phyloP scores from a whole-genome alignment of 1,284 basidiomycete genomes.

The Farysia itapuensis region DNA sequence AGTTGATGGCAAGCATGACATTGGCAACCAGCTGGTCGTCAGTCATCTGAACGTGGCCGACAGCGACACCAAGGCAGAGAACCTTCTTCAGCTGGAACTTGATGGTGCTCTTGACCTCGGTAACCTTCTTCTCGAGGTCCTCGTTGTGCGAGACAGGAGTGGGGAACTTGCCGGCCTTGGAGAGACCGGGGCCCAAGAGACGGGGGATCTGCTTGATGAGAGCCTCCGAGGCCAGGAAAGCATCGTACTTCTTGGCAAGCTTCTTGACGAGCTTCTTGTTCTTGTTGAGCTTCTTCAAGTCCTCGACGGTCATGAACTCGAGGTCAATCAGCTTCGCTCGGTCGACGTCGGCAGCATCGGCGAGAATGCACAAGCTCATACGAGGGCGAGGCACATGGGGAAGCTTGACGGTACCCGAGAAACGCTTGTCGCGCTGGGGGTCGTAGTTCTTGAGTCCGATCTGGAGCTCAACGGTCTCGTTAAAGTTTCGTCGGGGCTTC shows the following conservation, averaged over 20 bases:
- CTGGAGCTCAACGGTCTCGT: slow-evolving; percentile 60
- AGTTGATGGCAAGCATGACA: slow-evolving; percentile 99
- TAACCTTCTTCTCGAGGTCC: slow-evolving; percentile 88
- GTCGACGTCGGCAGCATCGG: slow-evolving; percentile 98
- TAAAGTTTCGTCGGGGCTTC: slow-evolving; percentile 59
- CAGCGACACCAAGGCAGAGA: slow-evolving; percentile 96
- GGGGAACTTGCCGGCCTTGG: slow-evolving; percentile 99
- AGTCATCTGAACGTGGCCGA: slow-evolving; percentile 95
- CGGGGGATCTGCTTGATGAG: slow-evolving; percentile 99
- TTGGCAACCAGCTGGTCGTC: slow-evolving; percentile 96
- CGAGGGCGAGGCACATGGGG: slow-evolving; percentile 95
- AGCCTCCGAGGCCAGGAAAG: slow-evolving; percentile 95
- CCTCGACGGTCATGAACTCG: slow-evolving; percentile 97
- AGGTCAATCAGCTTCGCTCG: slow-evolving; percentile 95
- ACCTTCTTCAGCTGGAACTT: slow-evolving; percentile 79
- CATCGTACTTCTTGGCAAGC: slow-evolving; percentile 99
- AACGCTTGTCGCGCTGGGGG: slow-evolving; percentile 61
- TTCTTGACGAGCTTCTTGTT: slow-evolving; percentile 99
- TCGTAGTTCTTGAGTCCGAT: slow-evolving; percentile 61
- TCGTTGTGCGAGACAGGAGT: slow-evolving; percentile 86
- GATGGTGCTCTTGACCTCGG: slow-evolving; percentile 96
- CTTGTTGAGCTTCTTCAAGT: slow-evolving; percentile 99
- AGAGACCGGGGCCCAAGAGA: slow-evolving; percentile 98
- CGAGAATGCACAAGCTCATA: slow-evolving; percentile 99
- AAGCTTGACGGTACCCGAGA: slow-evolving; percentile 67